A percentile compares a stretch with the other conserved stretches of the same genome.
These are phyloP conservation scores for Friedmanniomyces endolithicus DNA, from an alignment of 495 filamentous ascomycete species.

Conservation along the genomic window DNA sequence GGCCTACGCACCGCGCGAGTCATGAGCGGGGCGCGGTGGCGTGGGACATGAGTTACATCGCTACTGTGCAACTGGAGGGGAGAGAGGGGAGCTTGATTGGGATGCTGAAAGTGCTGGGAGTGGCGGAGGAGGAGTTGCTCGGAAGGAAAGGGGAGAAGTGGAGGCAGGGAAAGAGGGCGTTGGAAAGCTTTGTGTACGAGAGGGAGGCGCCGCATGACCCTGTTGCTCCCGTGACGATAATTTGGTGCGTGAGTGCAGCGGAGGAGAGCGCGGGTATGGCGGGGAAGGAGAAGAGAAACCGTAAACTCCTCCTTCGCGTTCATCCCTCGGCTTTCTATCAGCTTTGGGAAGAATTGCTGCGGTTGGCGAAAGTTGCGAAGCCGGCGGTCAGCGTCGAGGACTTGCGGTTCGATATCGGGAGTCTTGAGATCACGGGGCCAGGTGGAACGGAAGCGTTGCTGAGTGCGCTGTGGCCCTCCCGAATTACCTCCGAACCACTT, in stretches of 20 bases:
- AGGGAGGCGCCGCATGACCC: constrained; percentile 37
- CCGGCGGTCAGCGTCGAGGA: constrained; percentile 73
- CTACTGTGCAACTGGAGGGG: constrained; percentile 71
- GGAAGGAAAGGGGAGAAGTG: constrained; percentile 51
- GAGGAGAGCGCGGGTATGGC: constrained; percentile 15
- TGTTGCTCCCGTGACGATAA: constrained; percentile 65
- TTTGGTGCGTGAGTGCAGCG: constrained; percentile 48
- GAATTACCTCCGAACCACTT: constrained; percentile 17
- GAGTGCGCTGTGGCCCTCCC: constrained; percentile 51
- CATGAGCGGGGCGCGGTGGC: constrained; percentile 54
- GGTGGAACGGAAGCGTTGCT: constrained; percentile 71
- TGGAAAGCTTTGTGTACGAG: constrained; percentile 55
- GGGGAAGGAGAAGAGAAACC: constrained; percentile 34
- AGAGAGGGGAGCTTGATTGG: constrained; percentile 46
- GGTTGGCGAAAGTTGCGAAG: constrained; percentile 54
- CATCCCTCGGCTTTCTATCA: constrained; percentile 86
- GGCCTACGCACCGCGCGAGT: constrained; percentile 73
- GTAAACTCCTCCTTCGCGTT: constrained; percentile 59
- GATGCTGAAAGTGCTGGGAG: constrained; percentile 50
- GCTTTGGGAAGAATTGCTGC: constrained; percentile 65
- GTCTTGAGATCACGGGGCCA: constrained; percentile 78
- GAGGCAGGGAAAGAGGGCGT: constrained; percentile 56
- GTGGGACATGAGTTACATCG: constrained; percentile 95
- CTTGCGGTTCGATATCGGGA: constrained; percentile 85
- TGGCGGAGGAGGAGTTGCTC: constrained; percentile 34